Evolutionary conservation across 2,329 filamentous ascomycete species (phyloP).

Genomic region (Cylindrodendrum hubeiense): DNA sequence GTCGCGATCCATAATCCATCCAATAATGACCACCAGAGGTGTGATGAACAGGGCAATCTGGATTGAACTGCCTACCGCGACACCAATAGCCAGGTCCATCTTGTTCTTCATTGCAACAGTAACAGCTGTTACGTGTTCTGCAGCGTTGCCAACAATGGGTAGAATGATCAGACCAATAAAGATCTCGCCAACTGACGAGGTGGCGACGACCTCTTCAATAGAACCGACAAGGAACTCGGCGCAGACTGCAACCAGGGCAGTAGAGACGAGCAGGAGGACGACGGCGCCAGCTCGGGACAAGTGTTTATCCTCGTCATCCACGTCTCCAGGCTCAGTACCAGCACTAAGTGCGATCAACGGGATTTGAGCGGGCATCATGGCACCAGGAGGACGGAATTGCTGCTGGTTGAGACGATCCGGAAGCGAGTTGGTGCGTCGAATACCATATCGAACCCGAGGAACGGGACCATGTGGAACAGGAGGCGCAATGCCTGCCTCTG

Average conservation of each 20-base stretch:
- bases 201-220: slow-evolving; percentile 72
- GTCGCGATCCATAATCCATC: slow-evolving; percentile 76
- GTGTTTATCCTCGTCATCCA: slow-evolving; percentile 57
- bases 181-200: slow-evolving; percentile 69
- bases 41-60: slow-evolving; percentile 81
- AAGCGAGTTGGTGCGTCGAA: slow-evolving; percentile 80
- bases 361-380: slow-evolving; percentile 62
- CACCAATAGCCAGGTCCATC: slow-evolving; percentile 81
- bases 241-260: slow-evolving; percentile 74
- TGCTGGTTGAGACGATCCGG: slow-evolving; percentile 73
- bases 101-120: slow-evolving; percentile 81
- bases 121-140: slow-evolving; percentile 79
- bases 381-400: slow-evolving; percentile 61
- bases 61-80: slow-evolving; percentile 78
- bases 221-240: slow-evolving; percentile 78
- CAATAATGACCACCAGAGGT: slow-evolving; percentile 76
- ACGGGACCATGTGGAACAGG: slow-evolving; percentile 58
- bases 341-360: slow-evolving; percentile 53
- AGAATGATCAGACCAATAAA: slow-evolving; percentile 81
- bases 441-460: slow-evolving; percentile 71
- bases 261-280: slow-evolving; percentile 72
- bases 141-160: slow-evolving; percentile 80
- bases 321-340: slow-evolving; percentile 44
- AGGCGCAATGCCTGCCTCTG: slow-evolving; percentile 43
- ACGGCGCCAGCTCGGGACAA: slow-evolving; percentile 69